phyloP scores from a whole-genome alignment of 2,329 filamentous ascomycete species.

The Aspergillus sp. region DNA sequence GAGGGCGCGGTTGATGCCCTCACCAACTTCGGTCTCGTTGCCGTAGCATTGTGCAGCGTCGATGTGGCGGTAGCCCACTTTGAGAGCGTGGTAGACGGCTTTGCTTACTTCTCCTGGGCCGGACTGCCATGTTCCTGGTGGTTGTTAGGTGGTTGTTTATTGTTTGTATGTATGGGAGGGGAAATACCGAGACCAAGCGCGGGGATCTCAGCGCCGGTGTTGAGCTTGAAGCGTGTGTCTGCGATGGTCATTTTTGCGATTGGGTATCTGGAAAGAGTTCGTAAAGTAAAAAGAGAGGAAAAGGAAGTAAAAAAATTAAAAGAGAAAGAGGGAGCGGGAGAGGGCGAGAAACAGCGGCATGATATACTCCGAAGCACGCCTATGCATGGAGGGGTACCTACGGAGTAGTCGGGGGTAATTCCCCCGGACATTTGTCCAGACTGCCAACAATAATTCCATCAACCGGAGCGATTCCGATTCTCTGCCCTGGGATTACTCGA shows the following conservation, averaged over 20 bases:
- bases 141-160: not conserved
- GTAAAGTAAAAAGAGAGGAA: not conserved
- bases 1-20: conserved; percentile 73
- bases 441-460: not conserved
- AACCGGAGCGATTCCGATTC: conserved; percentile 5
- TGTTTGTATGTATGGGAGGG: not conserved
- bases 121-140: conserved; percentile 64
- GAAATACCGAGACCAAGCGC: conserved; percentile 60
- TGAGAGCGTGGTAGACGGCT: conserved; percentile 60
- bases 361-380: conserved; percentile 1
- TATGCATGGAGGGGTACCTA: not conserved
- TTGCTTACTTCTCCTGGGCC: conserved; percentile 57
- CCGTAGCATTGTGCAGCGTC: conserved; percentile 40
- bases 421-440: not conserved
- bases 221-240: conserved; percentile 60
- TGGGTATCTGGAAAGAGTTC: not conserved
- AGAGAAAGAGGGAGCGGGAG: not conserved
- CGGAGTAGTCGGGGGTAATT: conserved; percentile 1
- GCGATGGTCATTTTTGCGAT: conserved; percentile 25
- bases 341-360: not conserved
- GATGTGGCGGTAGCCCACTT: conserved; percentile 43
- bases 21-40: conserved; percentile 77
- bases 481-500: not conserved
- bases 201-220: conserved; percentile 63
- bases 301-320: not conserved